Base-by-base conservation (phyloP, 1,284 basidiomycete genomes). In the Mycena citricolor region DNA sequence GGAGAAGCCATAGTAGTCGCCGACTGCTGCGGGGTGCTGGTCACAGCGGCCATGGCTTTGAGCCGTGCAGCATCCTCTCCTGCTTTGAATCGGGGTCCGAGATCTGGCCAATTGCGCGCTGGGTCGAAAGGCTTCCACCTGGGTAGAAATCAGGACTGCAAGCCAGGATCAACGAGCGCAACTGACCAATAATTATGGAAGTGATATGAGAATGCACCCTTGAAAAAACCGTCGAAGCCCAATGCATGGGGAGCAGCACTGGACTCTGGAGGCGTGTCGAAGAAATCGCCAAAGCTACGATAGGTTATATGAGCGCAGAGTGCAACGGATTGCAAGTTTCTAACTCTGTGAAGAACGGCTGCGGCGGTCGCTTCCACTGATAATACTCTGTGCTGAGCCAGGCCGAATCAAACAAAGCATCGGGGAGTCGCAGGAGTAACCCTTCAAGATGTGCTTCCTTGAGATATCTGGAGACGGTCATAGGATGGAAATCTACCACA, bases 81-180 rank as follows among this genome's bases (percentile, higher is more conserved):
- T 22, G 78, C 78, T 26, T 70, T 69, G 63, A 97, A 97, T 17
- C 77, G 77, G 3, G 77, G 69, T 1, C 94, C 94, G 16, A 97
- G 79, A 61, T 95, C 94, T 8, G 94, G 94, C 79, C 82, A 97
- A 62, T 95, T 92, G 14, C 92, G 83, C 7, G 79, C 68, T 1
- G 86, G 76, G 63, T 97, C 94, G 57, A 97, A 94, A 3, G 92
- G 89, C 49, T 88, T 83, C 93, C 94, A 95, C 90, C 91, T 94
- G 52, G 34, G 10, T 37, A 24, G 42, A 32, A 13, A 13, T 40
- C 23, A 51, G 22, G 36, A 48, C 29, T 30, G 41, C 7, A 26
- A 37, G 34, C 44, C n/a, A 28, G 36, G 20, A 24, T 30, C 21
- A 39, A 34, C 5, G 23, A 30, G 40, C 11, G 35, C 16, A 25